Conservation (phyloP, 192 early-diverging fungal genomes). For the Dissophora globulifera region DNA sequence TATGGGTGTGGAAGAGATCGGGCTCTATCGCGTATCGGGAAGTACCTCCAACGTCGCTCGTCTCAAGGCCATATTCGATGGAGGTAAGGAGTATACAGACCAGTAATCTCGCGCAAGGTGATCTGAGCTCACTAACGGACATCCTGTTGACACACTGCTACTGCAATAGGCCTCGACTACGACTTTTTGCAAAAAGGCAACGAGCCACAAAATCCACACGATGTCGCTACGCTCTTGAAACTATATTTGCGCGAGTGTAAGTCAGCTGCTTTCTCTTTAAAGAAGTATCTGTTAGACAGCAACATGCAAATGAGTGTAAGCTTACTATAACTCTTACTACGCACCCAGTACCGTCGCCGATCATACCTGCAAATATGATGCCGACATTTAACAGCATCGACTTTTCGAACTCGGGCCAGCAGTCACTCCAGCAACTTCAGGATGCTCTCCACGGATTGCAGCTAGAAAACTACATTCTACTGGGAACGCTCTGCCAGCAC, state of each 20-base stretch:
- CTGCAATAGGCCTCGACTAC: constrained; percentile 49
- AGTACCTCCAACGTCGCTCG: constrained; percentile 43
- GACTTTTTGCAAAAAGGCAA: constrained; percentile 59
- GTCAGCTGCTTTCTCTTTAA: not conserved
- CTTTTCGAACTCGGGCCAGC: constrained; percentile 26
- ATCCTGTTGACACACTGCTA: not conserved
- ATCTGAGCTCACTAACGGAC: no score
- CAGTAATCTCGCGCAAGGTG: no score
- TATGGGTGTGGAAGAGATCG: constrained; percentile 63
- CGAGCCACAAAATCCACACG: constrained; percentile 61
- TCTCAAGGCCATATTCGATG: constrained; percentile 46
- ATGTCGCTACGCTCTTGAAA: constrained; percentile 64
- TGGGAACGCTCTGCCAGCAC: constrained; percentile 59
- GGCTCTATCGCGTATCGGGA: constrained; percentile 57
- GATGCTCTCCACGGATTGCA: constrained; percentile 49
- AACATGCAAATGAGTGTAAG: no score
- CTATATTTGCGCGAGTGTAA: constrained; percentile 69
- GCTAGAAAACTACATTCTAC: constrained; percentile 57
- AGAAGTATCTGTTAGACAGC: no score
- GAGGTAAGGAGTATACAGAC: constrained; percentile 50
- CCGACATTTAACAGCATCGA: constrained; percentile 49
- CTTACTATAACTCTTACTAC: no score
- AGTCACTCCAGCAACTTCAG: constrained; percentile 12
- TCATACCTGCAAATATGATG: constrained; percentile 53
- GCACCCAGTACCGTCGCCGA: constrained; percentile 58